phyloP scores from a whole-genome alignment of 805 yeast species.

The Cyberlindnera mississippiensis region DNA sequence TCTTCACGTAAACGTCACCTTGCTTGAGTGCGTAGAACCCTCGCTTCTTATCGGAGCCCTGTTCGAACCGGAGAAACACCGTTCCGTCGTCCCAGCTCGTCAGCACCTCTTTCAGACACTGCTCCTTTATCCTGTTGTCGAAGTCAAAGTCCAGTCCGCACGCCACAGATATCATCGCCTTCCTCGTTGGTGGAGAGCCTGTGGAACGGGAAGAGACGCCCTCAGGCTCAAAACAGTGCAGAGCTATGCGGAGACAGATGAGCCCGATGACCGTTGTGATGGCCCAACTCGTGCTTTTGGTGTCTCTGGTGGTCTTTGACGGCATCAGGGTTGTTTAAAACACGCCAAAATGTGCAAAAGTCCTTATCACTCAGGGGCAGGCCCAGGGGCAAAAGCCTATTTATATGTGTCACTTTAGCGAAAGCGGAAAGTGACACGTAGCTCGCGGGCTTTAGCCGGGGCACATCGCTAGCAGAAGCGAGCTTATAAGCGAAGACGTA shows the following conservation, averaged over 20 bases:
- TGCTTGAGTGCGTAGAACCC: slow-evolving; percentile 10
- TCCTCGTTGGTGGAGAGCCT: background rate
- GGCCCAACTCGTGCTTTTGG: slow-evolving; percentile 6
- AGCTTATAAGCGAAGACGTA: too few relatives aligned
- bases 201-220: background rate
- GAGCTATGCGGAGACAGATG: slow-evolving; percentile 7
- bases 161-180: background rate
- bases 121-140: slow-evolving; percentile 1
- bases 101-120: background rate
- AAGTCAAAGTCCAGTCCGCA: background rate
- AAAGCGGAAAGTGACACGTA: too few relatives aligned
- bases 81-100: slow-evolving; percentile 8
- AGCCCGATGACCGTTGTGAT: slow-evolving; percentile 5
- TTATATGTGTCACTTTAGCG: background rate
- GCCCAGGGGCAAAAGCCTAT: background rate
- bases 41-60: slow-evolving; percentile 2
- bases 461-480: too few relatives aligned
- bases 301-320: background rate
- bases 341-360: too few relatives aligned
- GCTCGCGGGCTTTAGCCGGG: too few relatives aligned
- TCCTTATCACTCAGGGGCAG: too few relatives aligned
- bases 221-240: slow-evolving; percentile 8
- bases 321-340: background rate
- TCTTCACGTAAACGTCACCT: slow-evolving; percentile 5
- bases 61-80: slow-evolving; percentile 7